Conservation (phyloP, 108 stramenopile species). For the Cyclostephanos tholiformis region DNA sequence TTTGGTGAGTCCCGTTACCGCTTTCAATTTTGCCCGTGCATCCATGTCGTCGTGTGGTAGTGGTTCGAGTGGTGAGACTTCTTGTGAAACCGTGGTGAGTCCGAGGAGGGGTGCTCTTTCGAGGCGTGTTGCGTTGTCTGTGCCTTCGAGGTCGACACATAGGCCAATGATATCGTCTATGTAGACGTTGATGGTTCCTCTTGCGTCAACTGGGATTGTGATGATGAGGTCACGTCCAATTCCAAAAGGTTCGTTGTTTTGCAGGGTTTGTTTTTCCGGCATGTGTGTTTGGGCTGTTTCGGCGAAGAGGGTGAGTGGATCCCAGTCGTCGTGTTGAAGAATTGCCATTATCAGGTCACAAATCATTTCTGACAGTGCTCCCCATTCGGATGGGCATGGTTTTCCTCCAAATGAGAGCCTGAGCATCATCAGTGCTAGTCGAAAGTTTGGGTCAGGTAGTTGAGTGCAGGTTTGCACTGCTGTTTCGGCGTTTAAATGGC, state of each 20-base stretch:
- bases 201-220: constrained; percentile 1
- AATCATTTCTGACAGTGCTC: not conserved
- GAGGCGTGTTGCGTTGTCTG: not conserved
- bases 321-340: constrained; percentile 1
- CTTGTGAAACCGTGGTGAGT: not conserved
- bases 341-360: constrained; percentile 13
- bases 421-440: constrained; percentile 20
- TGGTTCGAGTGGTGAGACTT: not conserved
- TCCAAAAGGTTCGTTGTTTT: not conserved
- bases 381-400: constrained; percentile 23
- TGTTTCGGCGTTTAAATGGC: not conserved
- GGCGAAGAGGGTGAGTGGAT: not conserved
- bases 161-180: not conserved
- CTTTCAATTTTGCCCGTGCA: not conserved
- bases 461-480: constrained; percentile 15
- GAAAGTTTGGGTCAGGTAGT: too few species aligned
- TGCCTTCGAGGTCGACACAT: not conserved
- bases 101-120: not conserved
- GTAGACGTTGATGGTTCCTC: not conserved
- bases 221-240: constrained; percentile 7
- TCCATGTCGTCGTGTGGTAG: not conserved
- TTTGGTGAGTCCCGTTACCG: not conserved
- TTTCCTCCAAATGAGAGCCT: constrained; percentile 27
- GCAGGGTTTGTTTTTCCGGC: not conserved
- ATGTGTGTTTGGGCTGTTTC: not conserved